Percentiles rank a stretch among this genome's conserved stretches.
Conservation (phyloP, 345 rosid genomes). For the Sonneratia alba region DNA sequence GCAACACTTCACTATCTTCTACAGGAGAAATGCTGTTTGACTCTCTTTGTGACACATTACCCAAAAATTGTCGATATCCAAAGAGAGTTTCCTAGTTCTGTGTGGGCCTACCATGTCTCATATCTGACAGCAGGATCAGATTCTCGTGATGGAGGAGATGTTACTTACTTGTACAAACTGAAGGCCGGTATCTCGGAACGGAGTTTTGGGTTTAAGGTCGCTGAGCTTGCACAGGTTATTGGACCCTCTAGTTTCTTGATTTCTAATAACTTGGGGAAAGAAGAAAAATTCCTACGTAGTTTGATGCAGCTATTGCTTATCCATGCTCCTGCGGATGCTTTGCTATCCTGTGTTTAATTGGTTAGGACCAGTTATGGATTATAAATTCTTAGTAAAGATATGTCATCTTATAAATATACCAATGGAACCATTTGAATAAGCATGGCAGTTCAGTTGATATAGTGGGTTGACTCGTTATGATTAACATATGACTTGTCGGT, state of each 20-base stretch:
- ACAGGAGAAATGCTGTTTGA: slow-evolving; percentile 56
- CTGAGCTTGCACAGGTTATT: slow-evolving; percentile 77
- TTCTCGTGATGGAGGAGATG: slow-evolving; percentile 50
- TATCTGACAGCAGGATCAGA: slow-evolving; percentile 44
- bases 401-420: neutral
- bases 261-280: neutral
- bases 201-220: slow-evolving; percentile 91
- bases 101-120: slow-evolving; percentile 76
- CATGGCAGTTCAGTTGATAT: neutral
- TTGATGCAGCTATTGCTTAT: neutral
- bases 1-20: slow-evolving; percentile 75
- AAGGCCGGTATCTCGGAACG: slow-evolving; percentile 67
- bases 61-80: slow-evolving; percentile 64
- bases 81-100: slow-evolving; percentile 41
- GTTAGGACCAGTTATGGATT: neutral
- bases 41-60: slow-evolving; percentile 92
- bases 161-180: slow-evolving; percentile 84
- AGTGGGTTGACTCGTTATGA: neutral
- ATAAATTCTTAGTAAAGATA: too few relatives aligned
- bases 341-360: neutral
- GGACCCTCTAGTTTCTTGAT: slow-evolving; percentile 1
- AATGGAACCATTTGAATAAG: neutral
- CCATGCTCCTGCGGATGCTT: neutral
- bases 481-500: slow-evolving; percentile 11
- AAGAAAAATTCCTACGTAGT: neutral